Conservation (phyloP, 768 basidiomycete genomes). For the Cystofilobasidium capitatum region DNA sequence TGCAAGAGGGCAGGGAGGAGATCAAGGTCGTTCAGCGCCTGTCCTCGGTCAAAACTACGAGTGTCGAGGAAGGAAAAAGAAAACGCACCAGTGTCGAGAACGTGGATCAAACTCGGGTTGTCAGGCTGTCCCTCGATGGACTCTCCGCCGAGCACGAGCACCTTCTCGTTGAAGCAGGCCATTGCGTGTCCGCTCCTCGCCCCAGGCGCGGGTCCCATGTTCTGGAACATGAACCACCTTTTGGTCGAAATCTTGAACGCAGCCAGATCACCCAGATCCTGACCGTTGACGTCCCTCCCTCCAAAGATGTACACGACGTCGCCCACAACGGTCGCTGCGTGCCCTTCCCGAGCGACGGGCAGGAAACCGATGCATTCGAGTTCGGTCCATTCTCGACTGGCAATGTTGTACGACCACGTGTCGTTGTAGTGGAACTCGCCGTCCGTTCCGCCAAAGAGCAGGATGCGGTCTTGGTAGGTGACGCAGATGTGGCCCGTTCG, state of each 20-base stretch:
- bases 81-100: conserved; percentile 83
- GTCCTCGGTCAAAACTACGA: conserved; percentile 8
- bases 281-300: conserved; percentile 91
- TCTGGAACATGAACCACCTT: conserved; percentile 99
- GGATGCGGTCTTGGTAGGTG: conserved; percentile 68
- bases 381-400: conserved; percentile 75
- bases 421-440: conserved; percentile 99
- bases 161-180: conserved; percentile 70
- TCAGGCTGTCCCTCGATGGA: conserved; percentile 55
- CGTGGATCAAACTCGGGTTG: conserved; percentile 71
- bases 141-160: conserved; percentile 92
- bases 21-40: neutral
- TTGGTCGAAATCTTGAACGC: conserved; percentile 96
- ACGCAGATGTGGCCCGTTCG: conserved; percentile 89
- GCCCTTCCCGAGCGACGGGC: conserved; percentile 88
- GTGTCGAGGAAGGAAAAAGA: conserved; percentile 14
- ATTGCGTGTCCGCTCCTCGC: conserved; percentile 96
- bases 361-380: conserved; percentile 93
- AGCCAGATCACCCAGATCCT: conserved; percentile 84
- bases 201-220: conserved; percentile 92
- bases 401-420: conserved; percentile 86
- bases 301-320: conserved; percentile 98
- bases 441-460: conserved; percentile 96
- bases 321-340: conserved; percentile 90
- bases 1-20: conserved; percentile 35